phyloP scores from a whole-genome alignment of 495 filamentous ascomycete genomes.

The Hypomontagnella submonticulosa region DNA sequence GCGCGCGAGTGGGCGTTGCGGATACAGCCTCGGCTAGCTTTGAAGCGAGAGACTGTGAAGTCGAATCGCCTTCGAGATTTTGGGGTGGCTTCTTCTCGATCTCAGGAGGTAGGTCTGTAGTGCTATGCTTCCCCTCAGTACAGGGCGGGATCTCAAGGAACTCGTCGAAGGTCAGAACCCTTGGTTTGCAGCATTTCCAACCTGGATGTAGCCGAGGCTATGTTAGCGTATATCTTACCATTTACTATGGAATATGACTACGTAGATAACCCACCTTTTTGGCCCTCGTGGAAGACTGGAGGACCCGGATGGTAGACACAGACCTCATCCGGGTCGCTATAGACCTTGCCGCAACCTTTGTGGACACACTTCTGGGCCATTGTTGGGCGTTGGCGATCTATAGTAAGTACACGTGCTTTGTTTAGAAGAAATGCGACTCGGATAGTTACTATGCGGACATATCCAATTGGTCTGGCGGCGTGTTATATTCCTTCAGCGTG shows the following conservation, averaged over 20 bases:
- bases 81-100: constrained; percentile 62
- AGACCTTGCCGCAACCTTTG: constrained; percentile 92
- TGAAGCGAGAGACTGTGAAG: constrained; percentile 48
- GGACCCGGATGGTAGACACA: constrained; percentile 95
- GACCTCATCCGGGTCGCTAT: constrained; percentile 82
- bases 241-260: not conserved
- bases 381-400: constrained; percentile 15
- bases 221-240: constrained; percentile 12
- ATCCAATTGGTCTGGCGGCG: too few species aligned
- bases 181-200: constrained; percentile 99
- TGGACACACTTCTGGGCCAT: constrained; percentile 96
- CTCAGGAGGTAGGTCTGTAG: constrained; percentile 72
- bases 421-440: not conserved
- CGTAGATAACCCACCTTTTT: constrained; percentile 79
- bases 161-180: constrained; percentile 98
- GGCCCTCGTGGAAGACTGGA: constrained; percentile 96
- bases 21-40: constrained; percentile 52
- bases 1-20: constrained; percentile 59
- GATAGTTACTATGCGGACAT: too few species aligned
- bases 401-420: constrained; percentile 1
- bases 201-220: constrained; percentile 61
- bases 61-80: constrained; percentile 36
- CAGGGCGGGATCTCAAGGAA: constrained; percentile 95
- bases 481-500: too few species aligned
- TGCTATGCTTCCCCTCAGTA: constrained; percentile 92